Evolutionary conservation across 176 grass and related monocot species (phyloP), one percentile per base, ranked within the genome.

Genomic region (Musa troglodytarum): DNA sequence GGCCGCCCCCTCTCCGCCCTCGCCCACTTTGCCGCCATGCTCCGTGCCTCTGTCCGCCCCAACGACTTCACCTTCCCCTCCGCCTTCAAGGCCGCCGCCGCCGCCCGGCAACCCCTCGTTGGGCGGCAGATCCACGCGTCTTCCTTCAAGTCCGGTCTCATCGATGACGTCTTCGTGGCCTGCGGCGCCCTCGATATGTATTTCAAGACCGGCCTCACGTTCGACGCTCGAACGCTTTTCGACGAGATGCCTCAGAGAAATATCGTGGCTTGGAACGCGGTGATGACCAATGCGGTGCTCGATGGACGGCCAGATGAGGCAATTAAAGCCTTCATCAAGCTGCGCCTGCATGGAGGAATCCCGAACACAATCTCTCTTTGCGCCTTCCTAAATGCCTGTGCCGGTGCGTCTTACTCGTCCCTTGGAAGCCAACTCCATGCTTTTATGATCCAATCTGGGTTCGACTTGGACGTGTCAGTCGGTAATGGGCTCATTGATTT

Each of bases 11-110:
- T 84, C 49, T 80, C 59, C 13, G 82, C 89, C 71, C 89, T 96
- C 49, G 58, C 59, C 19, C 80, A 86, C 57, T 92, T 96, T 67
- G 67, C 57, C 49, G 49, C 74, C 72, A 92, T 96, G 92, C 86
- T 96, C 63, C 81, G 80, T 10, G 34, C 81, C 79, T 86, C 84
- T 34, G 82, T 96, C 76, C 70, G 78, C 26, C 89, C 92, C 50
- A 96, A 96, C 81, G 89, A 92, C 82, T 96, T 96, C 84, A 92
- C 92, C 15, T 82, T 92, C 68, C 89, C 92, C 14, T 89, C 82
- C 25, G 80, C 81, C 55, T 87, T 96, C 79, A 86, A 92, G 81
- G 92, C 92, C 63, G 82, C 87, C 20, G 87, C 84, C 8, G 50
- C 77, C 55, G 21, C 76, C 5, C 71, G 68, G 11, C 16, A 17